phyloP scores from a whole-genome alignment of 1,139 yeast genomes.

The Yamadazyma kanchanaburiensis region DNA sequence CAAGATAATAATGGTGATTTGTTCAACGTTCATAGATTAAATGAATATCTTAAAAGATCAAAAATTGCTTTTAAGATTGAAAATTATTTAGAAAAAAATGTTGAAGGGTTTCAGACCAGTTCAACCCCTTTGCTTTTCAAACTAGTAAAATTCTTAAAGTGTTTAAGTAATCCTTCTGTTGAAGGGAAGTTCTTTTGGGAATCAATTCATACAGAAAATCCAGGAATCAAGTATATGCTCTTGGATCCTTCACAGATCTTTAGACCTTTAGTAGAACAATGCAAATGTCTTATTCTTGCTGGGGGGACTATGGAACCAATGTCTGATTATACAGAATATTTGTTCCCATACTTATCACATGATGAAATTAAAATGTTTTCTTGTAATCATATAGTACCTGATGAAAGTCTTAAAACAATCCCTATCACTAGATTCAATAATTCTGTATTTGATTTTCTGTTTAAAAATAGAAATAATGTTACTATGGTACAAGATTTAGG shows the following conservation, averaged over 20 bases:
- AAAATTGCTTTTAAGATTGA: constrained; percentile 86
- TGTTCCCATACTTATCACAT: constrained; percentile 56
- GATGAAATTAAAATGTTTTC: constrained; percentile 52
- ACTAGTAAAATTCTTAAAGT: constrained; percentile 60
- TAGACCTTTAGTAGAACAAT: constrained; percentile 58
- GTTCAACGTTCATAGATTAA: constrained; percentile 67
- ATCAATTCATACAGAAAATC: constrained; percentile 16
- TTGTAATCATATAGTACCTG: constrained; percentile 86
- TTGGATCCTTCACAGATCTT: constrained; percentile 79
- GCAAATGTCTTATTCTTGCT: constrained; percentile 74
- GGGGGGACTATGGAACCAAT: constrained; percentile 98
- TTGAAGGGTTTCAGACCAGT: constrained; percentile 11
- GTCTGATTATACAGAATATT: constrained; percentile 58
- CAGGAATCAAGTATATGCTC: constrained; percentile 62
- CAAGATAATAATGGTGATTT: constrained; percentile 62
- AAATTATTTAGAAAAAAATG: constrained; percentile 52
- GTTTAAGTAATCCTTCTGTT: constrained; percentile 68
- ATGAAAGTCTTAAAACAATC: constrained; percentile 59
- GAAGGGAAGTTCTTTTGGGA: constrained; percentile 85
- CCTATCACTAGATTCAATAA: constrained; percentile 34
- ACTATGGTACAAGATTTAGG: constrained; percentile 55
- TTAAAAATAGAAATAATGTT: constrained; percentile 51
- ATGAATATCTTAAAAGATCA: constrained; percentile 58
- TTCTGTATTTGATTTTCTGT: constrained; percentile 61
- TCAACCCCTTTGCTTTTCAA: constrained; percentile 64